Evolutionary conservation across 768 basidiomycete species (phyloP).

Genomic region (Phanerodontia chrysosporium): DNA sequence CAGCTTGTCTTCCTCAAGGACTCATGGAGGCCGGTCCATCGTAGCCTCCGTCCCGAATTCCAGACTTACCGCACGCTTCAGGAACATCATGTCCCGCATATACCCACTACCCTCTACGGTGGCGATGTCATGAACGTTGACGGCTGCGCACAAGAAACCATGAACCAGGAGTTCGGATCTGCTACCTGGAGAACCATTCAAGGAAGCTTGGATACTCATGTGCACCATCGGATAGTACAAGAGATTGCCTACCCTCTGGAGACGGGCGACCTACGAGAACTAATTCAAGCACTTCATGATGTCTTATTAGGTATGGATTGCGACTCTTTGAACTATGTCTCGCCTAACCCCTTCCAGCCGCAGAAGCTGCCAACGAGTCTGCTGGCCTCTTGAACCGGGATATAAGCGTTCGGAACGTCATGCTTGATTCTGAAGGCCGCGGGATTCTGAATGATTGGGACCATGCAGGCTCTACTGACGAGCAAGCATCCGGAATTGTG

Average conservation of each 20-base stretch:
- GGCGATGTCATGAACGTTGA: not conserved
- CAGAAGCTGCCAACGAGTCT: not conserved
- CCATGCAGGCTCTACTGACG: not conserved
- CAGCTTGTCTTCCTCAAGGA: conserved; percentile 7
- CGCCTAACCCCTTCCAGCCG: not conserved
- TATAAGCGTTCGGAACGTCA: conserved; percentile 2
- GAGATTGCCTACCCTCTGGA: not conserved
- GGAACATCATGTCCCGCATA: not conserved
- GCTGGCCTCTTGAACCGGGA: conserved; percentile 1
- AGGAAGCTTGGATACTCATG: not conserved
- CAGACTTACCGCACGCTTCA: not conserved
- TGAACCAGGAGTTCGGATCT: not conserved
- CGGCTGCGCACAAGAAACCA: not conserved
- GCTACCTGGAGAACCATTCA: not conserved
- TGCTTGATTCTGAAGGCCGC: not conserved
- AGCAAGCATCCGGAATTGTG: not conserved
- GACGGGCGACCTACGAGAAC: not conserved
- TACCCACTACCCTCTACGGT: not conserved
- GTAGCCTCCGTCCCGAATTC: not conserved
- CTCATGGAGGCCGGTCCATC: not conserved
- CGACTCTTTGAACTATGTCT: too few species aligned
- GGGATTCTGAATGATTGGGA: conserved; percentile 11
- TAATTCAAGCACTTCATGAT: not conserved
- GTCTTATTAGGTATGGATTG: conserved; percentile 3
- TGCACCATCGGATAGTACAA: conserved; percentile 9